Base-by-base conservation (phyloP, 768 basidiomycete genomes). In the Phaeotremella skinneri region DNA sequence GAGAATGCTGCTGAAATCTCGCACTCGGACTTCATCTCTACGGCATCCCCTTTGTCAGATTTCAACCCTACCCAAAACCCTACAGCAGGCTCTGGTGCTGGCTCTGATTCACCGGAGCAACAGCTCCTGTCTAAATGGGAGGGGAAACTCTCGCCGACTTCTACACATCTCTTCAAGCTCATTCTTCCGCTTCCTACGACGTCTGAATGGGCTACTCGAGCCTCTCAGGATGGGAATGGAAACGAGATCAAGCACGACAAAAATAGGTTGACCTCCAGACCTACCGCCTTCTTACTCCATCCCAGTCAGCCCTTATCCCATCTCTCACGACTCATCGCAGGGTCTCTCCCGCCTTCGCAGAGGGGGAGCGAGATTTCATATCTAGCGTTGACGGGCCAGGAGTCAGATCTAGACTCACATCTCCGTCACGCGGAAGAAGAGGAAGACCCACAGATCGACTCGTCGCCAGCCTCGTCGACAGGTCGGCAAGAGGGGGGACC, bases 261-360 rank as follows among this genome's bases (percentile, higher is more conserved):
- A 6, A 13, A 39, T 9, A 9, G 37, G 37, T 39, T 9, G 37
- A 9, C 13, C 13, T 2, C 63, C 67, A 1, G 75, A 41, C 85
- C 70, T 67, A 82, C 64, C 7, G 83, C 86, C 3, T 82, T 87
- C 59, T 81, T 87, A 4, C 79, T 87, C 0, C 86, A 87, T 59
- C 85, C 86, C 3, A 82, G 84, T 0, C 86, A 87, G 63, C 86
- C 86, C 0, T 81, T 87, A 4, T 85, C 84, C 1, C 85, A 88
- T 67, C 79, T 85, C 48, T 79, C 81, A 49, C 78, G 82, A 13
- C 81, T 87, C 39, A 85, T 87, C 25, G 73, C 80, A 3, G 80
- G 82, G 5, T 73, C 70, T 30, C 53, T 79, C 42, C 76, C 78
- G 1, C 54, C 61, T 0, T 25, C 31, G 2, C 57, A 69, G 23